Evolutionary conservation across 2,329 filamentous ascomycete genomes (phyloP).

Genomic region (Thermomyces lanuginosus): DNA sequence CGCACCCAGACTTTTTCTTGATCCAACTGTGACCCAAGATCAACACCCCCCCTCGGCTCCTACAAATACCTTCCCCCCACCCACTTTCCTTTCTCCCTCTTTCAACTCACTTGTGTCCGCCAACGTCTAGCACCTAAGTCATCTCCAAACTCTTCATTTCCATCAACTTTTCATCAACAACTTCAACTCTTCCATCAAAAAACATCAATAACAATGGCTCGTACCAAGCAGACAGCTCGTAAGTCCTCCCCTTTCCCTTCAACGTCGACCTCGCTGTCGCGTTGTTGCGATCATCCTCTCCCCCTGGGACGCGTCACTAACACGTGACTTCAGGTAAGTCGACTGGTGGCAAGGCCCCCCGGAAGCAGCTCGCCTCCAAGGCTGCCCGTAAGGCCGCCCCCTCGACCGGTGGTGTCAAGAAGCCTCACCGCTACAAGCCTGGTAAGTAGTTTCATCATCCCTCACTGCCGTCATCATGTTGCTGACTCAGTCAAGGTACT

Average conservation of each 20-base stretch:
- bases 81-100: constrained; percentile 21
- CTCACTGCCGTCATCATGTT: neutral
- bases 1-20: constrained; percentile 18
- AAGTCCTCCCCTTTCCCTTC: constrained; percentile 15
- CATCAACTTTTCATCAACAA: constrained; percentile 17
- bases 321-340: constrained; percentile 43
- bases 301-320: too few species aligned
- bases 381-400: constrained; percentile 96
- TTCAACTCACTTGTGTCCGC: constrained; percentile 14
- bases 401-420: constrained; percentile 93
- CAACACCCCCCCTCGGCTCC: constrained; percentile 17
- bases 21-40: constrained; percentile 17
- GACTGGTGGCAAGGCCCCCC: constrained; percentile 55
- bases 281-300: constrained; percentile 10
- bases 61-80: constrained; percentile 30
- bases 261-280: constrained; percentile 8
- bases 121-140: constrained; percentile 7
- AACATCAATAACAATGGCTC: constrained; percentile 27
- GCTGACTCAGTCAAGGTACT: constrained; percentile 38
- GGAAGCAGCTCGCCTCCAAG: constrained; percentile 99
- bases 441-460: constrained; percentile 33
- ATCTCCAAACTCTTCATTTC: constrained; percentile 16
- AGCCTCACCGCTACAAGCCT: constrained; percentile 81
- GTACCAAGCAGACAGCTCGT: constrained; percentile 39
- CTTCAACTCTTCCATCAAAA: constrained; percentile 15